Base-by-base conservation (phyloP, 1,284 basidiomycete species). In the Porodaedalea pini region DNA sequence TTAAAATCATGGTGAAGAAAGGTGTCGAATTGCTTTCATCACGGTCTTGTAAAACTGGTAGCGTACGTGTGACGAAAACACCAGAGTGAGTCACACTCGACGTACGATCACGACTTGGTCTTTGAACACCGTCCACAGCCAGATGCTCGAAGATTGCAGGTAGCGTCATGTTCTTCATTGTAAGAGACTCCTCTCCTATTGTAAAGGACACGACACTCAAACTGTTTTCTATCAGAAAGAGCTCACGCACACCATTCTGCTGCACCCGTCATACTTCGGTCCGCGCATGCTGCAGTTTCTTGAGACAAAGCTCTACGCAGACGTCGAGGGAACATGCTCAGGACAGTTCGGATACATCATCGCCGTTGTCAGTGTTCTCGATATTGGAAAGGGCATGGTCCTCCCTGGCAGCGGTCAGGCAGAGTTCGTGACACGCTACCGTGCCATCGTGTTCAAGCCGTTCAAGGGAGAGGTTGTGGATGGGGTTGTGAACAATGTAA, bases 401-500 rank as follows among this genome's bases (percentile, higher is more conserved):
- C 78, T 96, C 54, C 87, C 91, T 44, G 94, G 94, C 5, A 94
- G 89, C 32, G 95, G 95, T 0, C 91, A 96, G 71, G 95, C 95
- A 2, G 92, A 96, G 73, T 98, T 98, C 72, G 82, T 92, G 62
- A 92, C 91, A 31, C 79, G 87, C 49, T 96, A 95, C 73, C 86
- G 90, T 21, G 94, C 94, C 8, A 92, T 98, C 64, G 94, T 98
- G 34, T 95, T 95, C 81, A 94, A 95, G 73, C 95, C 94, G 32
- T 99, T 98, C 82, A 98, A 98, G 74, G 95, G 95, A 21, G 96
- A 99, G 72, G 96, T 98, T 4, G 92, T 99, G 36, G 97, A 99
- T 71, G 96, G 94, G 1, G 88, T 95, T 6, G 96, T 99, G 25
- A 90, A 89, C 64, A 95, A 93, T 63, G 97, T 99, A 40, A 97